Percentiles rank a stretch among this genome's conserved stretches.
These are phyloP conservation scores for Aspergillus conjunctus DNA, from an alignment of 495 filamentous ascomycete genomes.

Conservation along the genomic window DNA sequence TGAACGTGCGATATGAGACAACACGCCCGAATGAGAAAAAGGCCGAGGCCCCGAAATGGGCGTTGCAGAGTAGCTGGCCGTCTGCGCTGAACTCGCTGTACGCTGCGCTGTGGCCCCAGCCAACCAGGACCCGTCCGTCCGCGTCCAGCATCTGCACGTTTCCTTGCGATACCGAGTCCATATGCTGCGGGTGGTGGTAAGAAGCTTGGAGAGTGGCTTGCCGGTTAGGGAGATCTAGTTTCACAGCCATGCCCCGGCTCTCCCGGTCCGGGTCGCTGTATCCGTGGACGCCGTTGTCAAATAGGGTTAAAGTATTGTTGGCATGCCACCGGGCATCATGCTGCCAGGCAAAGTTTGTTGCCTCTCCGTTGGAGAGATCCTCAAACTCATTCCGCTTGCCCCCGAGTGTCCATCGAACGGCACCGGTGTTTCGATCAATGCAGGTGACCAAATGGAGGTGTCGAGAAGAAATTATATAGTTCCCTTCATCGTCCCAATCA, in stretches of 20 bases:
- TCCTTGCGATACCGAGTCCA: slow-evolving; percentile 56
- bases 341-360: slow-evolving; percentile 54
- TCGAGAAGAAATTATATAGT: slow-evolving; percentile 56
- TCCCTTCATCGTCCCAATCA: slow-evolving; percentile 50
- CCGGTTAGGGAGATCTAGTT: slow-evolving; percentile 30
- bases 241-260: slow-evolving; percentile 36
- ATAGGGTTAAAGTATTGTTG: slow-evolving; percentile 47
- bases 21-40: slow-evolving; percentile 43
- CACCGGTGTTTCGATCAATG: slow-evolving; percentile 39
- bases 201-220: slow-evolving; percentile 27
- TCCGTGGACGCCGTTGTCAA: slow-evolving; percentile 48
- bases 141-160: slow-evolving; percentile 57
- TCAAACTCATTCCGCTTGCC: slow-evolving; percentile 49
- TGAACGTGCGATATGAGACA: slow-evolving; percentile 42
- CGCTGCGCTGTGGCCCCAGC: slow-evolving; percentile 59
- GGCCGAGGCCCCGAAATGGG: slow-evolving; percentile 40
- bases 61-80: slow-evolving; percentile 52
- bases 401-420: slow-evolving; percentile 47
- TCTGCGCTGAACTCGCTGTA: slow-evolving; percentile 57
- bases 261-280: slow-evolving; percentile 27
- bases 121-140: slow-evolving; percentile 55
- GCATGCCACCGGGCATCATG: slow-evolving; percentile 53
- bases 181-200: slow-evolving; percentile 36
- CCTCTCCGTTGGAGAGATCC: slow-evolving; percentile 42
- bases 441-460: slow-evolving; percentile 46